Evolutionary conservation across 257 asterid species (phyloP).

Genomic region (Solanum raphanifolium): DNA sequence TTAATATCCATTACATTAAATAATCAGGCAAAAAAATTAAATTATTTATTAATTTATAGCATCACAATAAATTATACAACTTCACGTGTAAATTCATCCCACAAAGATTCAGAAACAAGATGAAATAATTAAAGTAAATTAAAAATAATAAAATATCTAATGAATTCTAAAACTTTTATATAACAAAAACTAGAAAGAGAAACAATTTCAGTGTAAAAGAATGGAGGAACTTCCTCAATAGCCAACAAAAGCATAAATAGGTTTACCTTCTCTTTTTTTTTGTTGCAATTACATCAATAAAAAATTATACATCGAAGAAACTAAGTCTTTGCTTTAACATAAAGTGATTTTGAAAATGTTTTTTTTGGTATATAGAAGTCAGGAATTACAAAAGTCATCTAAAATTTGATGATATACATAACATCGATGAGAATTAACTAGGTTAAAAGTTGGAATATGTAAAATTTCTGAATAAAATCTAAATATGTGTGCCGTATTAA

Average conservation of each 20-base stretch:
- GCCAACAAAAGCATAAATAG: neutral
- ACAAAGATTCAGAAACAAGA: neutral
- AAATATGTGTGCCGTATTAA: neutral
- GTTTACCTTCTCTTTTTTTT: neutral
- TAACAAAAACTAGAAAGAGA: neutral
- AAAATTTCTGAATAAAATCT: neutral
- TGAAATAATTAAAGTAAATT: too few species aligned
- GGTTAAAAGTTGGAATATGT: neutral
- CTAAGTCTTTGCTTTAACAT: neutral
- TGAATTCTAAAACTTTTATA: neutral
- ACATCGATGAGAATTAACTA: too few species aligned
- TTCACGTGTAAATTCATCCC: neutral
- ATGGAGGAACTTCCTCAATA: neutral
- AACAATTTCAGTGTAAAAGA: neutral
- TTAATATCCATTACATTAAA: too few species aligned
- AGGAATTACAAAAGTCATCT: too few species aligned
- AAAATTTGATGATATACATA: too few species aligned
- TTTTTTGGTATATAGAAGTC: too few species aligned
- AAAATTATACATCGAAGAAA: neutral
- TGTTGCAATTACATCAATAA: neutral
- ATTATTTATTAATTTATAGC: too few species aligned
- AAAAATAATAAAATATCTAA: neutral
- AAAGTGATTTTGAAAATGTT: too few species aligned
- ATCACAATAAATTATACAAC: neutral
- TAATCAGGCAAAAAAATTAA: too few species aligned